phyloP scores from a whole-genome alignment of 2,329 filamentous ascomycete species.

The Chaetoscypha palmicola region DNA sequence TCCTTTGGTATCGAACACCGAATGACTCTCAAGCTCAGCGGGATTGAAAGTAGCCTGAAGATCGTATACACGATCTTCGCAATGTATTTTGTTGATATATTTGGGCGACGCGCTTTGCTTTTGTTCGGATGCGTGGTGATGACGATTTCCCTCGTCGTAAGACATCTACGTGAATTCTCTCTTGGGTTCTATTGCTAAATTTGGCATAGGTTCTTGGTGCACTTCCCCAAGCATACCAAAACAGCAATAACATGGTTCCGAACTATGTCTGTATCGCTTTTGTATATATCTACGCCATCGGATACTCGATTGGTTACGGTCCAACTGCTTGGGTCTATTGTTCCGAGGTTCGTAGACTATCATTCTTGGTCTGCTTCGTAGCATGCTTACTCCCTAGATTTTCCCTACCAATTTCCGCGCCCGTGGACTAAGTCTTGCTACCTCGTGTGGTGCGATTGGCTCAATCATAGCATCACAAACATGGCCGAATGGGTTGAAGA shows the following conservation, averaged over 20 bases:
- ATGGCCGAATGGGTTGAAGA: slow-evolving; percentile 48
- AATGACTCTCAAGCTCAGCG: slow-evolving; percentile 45
- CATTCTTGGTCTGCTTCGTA: not conserved
- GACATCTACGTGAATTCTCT: slow-evolving; percentile 18
- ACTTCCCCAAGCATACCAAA: slow-evolving; percentile 44
- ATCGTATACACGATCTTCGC: slow-evolving; percentile 49
- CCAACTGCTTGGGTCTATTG: slow-evolving; percentile 53
- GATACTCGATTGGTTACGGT: slow-evolving; percentile 51
- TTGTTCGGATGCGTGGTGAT: slow-evolving; percentile 44
- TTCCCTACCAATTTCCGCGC: slow-evolving; percentile 52
- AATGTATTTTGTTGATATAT: slow-evolving; percentile 48
- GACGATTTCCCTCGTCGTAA: slow-evolving; percentile 45
- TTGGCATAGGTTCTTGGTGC: slow-evolving; percentile 45
- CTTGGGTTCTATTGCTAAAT: not conserved
- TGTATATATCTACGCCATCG: slow-evolving; percentile 52
- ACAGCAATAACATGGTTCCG: slow-evolving; percentile 40
- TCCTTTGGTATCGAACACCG: slow-evolving; percentile 43
- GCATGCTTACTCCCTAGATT: slow-evolving; percentile 36
- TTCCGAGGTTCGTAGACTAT: slow-evolving; percentile 39
- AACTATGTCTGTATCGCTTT: slow-evolving; percentile 48
- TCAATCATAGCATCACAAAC: slow-evolving; percentile 47
- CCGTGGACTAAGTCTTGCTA: slow-evolving; percentile 48
- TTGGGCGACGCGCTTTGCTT: slow-evolving; percentile 44
- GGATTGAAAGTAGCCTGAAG: slow-evolving; percentile 51
- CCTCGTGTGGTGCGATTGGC: slow-evolving; percentile 48